These are phyloP conservation scores for Craspedostauros australis DNA, from an alignment of 108 stramenopile genomes.

Conservation along the genomic window DNA sequence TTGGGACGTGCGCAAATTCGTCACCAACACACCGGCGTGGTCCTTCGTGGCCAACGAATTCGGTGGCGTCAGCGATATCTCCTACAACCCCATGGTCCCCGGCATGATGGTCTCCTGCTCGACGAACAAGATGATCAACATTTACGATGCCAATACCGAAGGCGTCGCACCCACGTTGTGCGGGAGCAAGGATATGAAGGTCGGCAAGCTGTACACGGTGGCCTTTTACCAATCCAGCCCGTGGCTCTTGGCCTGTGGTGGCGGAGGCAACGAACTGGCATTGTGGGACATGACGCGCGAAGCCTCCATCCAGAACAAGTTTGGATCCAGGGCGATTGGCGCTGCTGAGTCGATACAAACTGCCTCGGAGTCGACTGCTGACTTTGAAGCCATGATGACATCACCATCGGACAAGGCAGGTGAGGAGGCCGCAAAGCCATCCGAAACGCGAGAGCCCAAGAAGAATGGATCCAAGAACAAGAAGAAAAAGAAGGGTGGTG, in stretches of 20 bases:
- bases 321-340: conserved; percentile 77
- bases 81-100: conserved; percentile 74
- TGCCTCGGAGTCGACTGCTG: neutral
- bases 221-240: conserved; percentile 81
- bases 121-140: conserved; percentile 88
- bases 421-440: conserved; percentile 19
- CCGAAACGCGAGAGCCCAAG: conserved; percentile 19
- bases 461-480: conserved; percentile 41
- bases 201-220: conserved; percentile 84
- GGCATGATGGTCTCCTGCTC: conserved; percentile 89
- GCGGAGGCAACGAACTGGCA: conserved; percentile 83
- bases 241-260: conserved; percentile 86
- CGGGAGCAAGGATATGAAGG: conserved; percentile 81
- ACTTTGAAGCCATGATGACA: conserved; percentile 72
- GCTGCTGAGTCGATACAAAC: conserved; percentile 24
- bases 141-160: conserved; percentile 21
- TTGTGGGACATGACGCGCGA: conserved; percentile 89
- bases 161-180: conserved; percentile 44
- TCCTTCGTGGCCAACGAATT: conserved; percentile 80
- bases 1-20: conserved; percentile 93
- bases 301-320: conserved; percentile 61
- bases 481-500: conserved; percentile 63
- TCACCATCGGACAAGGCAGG: conserved; percentile 14
- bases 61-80: conserved; percentile 81
- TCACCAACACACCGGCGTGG: conserved; percentile 67